These are phyloP conservation scores for Geoglossum cookeanum DNA, from an alignment of 2,329 filamentous ascomycete genomes.

Conservation along the genomic window DNA sequence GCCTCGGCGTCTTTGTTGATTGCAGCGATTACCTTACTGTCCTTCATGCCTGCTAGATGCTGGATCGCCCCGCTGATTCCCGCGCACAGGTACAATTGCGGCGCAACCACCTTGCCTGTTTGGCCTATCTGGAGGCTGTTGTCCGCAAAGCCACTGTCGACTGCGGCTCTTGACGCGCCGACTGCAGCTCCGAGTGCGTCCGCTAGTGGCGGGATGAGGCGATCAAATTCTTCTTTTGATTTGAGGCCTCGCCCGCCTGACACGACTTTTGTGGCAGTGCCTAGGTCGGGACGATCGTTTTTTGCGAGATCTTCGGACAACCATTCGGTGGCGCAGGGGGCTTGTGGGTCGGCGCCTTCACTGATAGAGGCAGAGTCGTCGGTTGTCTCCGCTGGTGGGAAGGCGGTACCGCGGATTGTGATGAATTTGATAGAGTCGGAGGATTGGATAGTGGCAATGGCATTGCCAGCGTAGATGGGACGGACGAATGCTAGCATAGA, in stretches of 20 bases:
- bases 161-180: conserved; percentile 81
- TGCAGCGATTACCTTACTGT: conserved; percentile 96
- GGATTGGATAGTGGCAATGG: conserved; percentile 88
- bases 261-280: conserved; percentile 75
- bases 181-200: conserved; percentile 90
- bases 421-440: conserved; percentile 70
- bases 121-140: conserved; percentile 97
- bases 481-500: conserved; percentile 53
- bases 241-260: conserved; percentile 89
- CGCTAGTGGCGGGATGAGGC: conserved; percentile 75
- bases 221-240: conserved; percentile 95
- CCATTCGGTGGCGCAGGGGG: conserved; percentile 60
- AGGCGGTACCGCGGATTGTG: conserved; percentile 84
- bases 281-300: conserved; percentile 83
- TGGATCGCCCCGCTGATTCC: conserved; percentile 96
- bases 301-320: conserved; percentile 82
- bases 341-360: conserved; percentile 69
- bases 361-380: conserved; percentile 59
- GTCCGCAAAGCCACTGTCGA: conserved; percentile 93
- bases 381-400: conserved; percentile 52
- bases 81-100: conserved; percentile 83
- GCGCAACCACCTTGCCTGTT: conserved; percentile 96
- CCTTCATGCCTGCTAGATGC: conserved; percentile 98
- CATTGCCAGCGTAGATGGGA: conserved; percentile 94
- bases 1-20: conserved; percentile 98